Evolutionary conservation across 2,329 filamentous ascomycete genomes (phyloP).

Genomic region (Pyrenophora graminea): DNA sequence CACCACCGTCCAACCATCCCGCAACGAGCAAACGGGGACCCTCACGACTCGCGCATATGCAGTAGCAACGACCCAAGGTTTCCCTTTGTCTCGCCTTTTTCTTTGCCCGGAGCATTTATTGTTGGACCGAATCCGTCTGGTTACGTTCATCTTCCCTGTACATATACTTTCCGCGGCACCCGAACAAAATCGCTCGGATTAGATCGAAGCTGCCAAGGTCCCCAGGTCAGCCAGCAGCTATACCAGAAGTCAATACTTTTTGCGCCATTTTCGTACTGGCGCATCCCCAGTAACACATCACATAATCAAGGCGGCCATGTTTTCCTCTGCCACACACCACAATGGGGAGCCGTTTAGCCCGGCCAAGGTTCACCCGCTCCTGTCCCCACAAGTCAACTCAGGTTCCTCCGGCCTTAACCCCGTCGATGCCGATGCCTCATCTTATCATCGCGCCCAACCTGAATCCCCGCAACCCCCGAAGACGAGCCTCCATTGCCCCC

Average conservation of each 20-base stretch:
- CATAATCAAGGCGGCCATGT: conserved; percentile 22
- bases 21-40: conserved; percentile 18
- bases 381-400: conserved; percentile 38
- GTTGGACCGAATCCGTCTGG: conserved; percentile 36
- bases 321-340: conserved; percentile 21
- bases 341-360: conserved; percentile 42
- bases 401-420: conserved; percentile 43
- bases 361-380: conserved; percentile 40
- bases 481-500: conserved; percentile 29
- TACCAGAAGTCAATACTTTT: conserved; percentile 3
- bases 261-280: not conserved
- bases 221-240: conserved; percentile 10
- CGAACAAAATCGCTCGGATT: not conserved
- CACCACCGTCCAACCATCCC: conserved; percentile 10
- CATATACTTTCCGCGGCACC: conserved; percentile 21
- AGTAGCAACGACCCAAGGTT: conserved; percentile 32
- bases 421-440: conserved; percentile 30
- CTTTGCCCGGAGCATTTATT: conserved; percentile 33
- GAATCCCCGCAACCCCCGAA: conserved; percentile 33
- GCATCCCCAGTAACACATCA: not conserved
- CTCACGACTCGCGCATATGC: conserved; percentile 33
- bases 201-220: conserved; percentile 10
- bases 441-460: conserved; percentile 33
- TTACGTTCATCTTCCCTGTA: conserved; percentile 32
- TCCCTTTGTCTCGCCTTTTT: conserved; percentile 20